Conservation (phyloP, 768 basidiomycete genomes). For the Pleurotus sapidus region DNA sequence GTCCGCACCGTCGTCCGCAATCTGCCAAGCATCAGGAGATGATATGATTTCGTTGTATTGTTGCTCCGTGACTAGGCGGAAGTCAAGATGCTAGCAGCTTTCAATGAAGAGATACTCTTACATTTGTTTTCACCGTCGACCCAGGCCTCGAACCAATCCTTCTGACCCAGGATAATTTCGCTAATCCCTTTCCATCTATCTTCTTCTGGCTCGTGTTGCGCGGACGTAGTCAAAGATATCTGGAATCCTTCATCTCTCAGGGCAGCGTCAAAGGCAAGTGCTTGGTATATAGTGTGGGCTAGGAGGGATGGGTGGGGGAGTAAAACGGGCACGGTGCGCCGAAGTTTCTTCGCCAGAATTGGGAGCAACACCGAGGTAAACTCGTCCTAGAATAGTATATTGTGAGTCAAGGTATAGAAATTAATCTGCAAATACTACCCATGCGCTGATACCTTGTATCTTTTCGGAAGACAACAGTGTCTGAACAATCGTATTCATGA, state of each 20-base stretch:
- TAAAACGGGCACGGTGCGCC: constrained; percentile 68
- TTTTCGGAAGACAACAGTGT: constrained; percentile 62
- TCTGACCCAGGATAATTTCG: constrained; percentile 75
- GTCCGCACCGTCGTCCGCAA: constrained; percentile 62
- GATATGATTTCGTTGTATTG: constrained; percentile 86
- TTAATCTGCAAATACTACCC: constrained; percentile 40
- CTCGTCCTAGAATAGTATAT: constrained; percentile 55
- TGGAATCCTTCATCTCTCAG: constrained; percentile 73
- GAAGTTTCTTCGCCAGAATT: constrained; percentile 72
- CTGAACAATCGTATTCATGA: constrained; percentile 78
- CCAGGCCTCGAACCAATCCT: constrained; percentile 93
- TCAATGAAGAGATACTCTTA: constrained; percentile 35
- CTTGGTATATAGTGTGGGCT: constrained; percentile 95
- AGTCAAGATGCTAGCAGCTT: constrained; percentile 8
- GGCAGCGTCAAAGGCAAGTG: constrained; percentile 81
- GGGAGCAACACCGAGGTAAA: constrained; percentile 80
- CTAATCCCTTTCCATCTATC: constrained; percentile 74
- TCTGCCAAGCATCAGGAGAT: constrained; percentile 80
- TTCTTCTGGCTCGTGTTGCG: constrained; percentile 13
- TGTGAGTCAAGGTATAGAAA: not conserved
- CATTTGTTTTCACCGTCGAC: constrained; percentile 86
- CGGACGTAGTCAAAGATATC: constrained; percentile 48
- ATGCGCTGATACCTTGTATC: constrained; percentile 64
- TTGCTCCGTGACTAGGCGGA: constrained; percentile 70
- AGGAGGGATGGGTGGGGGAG: constrained; percentile 79